Evolutionary conservation across 2,329 filamentous ascomycete genomes (phyloP).

Genomic region (Davidsoniella eucalypti): DNA sequence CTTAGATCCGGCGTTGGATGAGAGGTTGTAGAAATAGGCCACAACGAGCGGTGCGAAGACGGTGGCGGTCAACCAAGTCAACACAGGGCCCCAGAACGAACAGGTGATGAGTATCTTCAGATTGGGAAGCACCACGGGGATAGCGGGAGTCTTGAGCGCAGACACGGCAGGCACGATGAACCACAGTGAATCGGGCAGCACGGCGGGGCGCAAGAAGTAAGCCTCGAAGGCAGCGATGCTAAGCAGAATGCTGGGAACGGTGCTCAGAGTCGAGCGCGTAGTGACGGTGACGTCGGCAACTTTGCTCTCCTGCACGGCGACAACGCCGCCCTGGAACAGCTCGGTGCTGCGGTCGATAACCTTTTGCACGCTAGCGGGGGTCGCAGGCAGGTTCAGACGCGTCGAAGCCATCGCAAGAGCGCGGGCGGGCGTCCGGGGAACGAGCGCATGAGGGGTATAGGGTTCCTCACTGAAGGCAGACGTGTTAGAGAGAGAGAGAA

Average conservation of each 20-base stretch:
- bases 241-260: slow-evolving; percentile 54
- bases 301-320: slow-evolving; percentile 46
- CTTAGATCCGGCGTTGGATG: slow-evolving; percentile 24
- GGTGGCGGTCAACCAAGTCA: slow-evolving; percentile 61
- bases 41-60: slow-evolving; percentile 51
- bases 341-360: slow-evolving; percentile 57
- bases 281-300: slow-evolving; percentile 48
- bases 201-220: slow-evolving; percentile 48
- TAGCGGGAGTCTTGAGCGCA: slow-evolving; percentile 37
- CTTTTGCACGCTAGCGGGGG: slow-evolving; percentile 60
- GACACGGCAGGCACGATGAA: slow-evolving; percentile 52
- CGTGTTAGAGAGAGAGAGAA: neutral
- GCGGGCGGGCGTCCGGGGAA: slow-evolving; percentile 23
- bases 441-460: neutral
- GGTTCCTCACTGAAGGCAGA: neutral
- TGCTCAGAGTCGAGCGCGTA: slow-evolving; percentile 54
- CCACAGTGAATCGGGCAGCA: slow-evolving; percentile 56
- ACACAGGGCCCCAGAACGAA: slow-evolving; percentile 69
- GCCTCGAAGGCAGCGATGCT: slow-evolving; percentile 54
- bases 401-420: slow-evolving; percentile 35
- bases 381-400: slow-evolving; percentile 60
- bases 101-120: slow-evolving; percentile 60
- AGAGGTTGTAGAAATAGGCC: slow-evolving; percentile 87
- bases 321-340: slow-evolving; percentile 45
- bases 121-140: slow-evolving; percentile 57